Evolutionary conservation across 495 filamentous ascomycete genomes (phyloP).

Genomic region (Penicillium flavigenum): DNA sequence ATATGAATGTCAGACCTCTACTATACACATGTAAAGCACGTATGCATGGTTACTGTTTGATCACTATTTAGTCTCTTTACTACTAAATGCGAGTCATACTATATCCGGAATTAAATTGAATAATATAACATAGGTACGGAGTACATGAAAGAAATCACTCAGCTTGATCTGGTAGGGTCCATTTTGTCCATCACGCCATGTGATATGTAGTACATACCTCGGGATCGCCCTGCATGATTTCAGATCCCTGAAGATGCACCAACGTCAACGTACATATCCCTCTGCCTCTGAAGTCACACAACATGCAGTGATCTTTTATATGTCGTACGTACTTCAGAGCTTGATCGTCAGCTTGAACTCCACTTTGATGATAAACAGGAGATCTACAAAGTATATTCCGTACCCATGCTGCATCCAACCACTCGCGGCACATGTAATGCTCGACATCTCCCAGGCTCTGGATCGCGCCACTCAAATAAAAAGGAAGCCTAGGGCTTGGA

Average conservation of each 20-base stretch:
- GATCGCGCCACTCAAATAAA: neutral
- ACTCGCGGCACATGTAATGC: neutral
- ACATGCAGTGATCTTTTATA: neutral
- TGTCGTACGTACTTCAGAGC: neutral
- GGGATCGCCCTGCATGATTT: slow-evolving; percentile 24
- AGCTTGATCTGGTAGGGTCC: slow-evolving; percentile 1
- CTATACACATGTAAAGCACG: no score
- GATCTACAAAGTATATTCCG: neutral
- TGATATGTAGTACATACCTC: slow-evolving; percentile 13
- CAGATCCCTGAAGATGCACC: slow-evolving; percentile 17
- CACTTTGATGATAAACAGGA: neutral
- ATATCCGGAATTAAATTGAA: neutral
- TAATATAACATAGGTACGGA: neutral
- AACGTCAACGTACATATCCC: slow-evolving; percentile 8
- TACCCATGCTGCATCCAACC: neutral
- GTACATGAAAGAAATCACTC: neutral
- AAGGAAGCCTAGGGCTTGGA: neutral
- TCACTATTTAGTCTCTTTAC: neutral
- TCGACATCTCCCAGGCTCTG: neutral
- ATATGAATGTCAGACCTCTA: slow-evolving; percentile 1
- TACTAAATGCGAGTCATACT: no score
- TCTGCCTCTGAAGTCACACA: neutral
- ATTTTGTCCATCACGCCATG: slow-evolving; percentile 25
- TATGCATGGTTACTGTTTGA: neutral
- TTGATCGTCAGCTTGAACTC: neutral